These are phyloP conservation scores for Pholiota conissans DNA, from an alignment of 768 basidiomycete species.

Conservation along the genomic window DNA sequence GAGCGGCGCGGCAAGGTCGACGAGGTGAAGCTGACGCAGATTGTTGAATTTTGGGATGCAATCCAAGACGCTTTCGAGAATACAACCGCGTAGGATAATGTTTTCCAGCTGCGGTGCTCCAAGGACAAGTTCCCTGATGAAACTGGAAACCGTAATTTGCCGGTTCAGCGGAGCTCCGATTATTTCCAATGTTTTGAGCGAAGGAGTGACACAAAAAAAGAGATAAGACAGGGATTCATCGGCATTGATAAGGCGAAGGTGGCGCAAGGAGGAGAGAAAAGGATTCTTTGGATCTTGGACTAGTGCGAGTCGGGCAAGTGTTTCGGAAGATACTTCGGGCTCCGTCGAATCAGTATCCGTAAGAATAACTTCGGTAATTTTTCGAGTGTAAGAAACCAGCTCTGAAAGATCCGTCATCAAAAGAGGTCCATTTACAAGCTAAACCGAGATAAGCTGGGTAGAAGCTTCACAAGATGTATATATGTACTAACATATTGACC, in stretches of 20 bases:
- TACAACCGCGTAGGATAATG: background rate
- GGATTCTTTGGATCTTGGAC: background rate
- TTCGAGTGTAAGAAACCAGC: background rate
- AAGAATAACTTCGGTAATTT: background rate
- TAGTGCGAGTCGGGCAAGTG: background rate
- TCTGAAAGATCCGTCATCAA: background rate
- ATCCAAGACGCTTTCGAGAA: background rate
- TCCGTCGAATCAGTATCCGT: background rate
- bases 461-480: background rate
- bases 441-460: background rate
- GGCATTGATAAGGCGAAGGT: background rate
- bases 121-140: background rate
- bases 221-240: conserved; percentile 2
- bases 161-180: conserved; percentile 8
- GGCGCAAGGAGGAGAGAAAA: conserved; percentile 2
- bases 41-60: background rate
- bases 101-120: background rate
- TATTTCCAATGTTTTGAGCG: conserved; percentile 18
- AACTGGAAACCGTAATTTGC: background rate
- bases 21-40: conserved; percentile 7
- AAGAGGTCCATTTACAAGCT: background rate
- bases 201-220: conserved; percentile 21
- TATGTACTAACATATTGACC: background rate
- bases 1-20: background rate
- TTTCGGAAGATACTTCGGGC: background rate